Conservation (phyloP, 345 rosid species). For the Gossypium longicalyx region DNA sequence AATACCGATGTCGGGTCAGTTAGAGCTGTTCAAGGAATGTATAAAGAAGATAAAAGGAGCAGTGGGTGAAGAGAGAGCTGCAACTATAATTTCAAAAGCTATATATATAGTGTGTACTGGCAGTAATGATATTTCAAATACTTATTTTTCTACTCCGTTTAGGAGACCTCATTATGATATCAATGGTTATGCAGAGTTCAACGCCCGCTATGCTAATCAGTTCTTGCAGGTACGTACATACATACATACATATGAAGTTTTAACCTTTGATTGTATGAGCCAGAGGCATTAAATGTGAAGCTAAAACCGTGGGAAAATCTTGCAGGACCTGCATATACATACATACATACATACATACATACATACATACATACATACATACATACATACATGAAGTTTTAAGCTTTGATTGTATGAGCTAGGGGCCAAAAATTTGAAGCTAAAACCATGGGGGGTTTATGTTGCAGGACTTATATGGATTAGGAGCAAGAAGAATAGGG, state of each 20-base stretch:
- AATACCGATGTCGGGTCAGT: conserved; percentile 37
- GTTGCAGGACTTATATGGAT: conserved; percentile 42
- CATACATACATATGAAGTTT: too few relatives aligned
- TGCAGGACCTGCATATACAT: conserved; percentile 26
- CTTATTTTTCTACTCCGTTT: conserved; percentile 28
- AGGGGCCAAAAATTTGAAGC: too few relatives aligned
- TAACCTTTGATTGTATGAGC: too few relatives aligned
- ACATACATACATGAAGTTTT: neutral
- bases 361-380: neutral
- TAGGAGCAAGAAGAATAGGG: conserved; percentile 60
- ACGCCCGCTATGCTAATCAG: conserved; percentile 20
- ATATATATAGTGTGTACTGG: conserved; percentile 3
- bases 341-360: conserved; percentile 17
- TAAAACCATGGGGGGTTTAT: neutral
- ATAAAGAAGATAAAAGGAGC: conserved; percentile 21
- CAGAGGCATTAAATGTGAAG: too few relatives aligned
- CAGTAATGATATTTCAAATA: conserved; percentile 20
- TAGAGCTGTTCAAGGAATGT: conserved; percentile 33
- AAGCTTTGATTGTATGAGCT: neutral
- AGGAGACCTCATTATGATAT: conserved; percentile 27
- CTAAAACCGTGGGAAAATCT: neutral
- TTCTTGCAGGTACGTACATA: conserved; percentile 29
- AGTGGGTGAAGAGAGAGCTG: conserved; percentile 12
- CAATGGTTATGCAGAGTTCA: conserved; percentile 37
- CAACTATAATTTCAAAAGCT: conserved; percentile 3